Base-by-base conservation (phyloP, 441 rosid species). In the Jatropha podagrica region DNA sequence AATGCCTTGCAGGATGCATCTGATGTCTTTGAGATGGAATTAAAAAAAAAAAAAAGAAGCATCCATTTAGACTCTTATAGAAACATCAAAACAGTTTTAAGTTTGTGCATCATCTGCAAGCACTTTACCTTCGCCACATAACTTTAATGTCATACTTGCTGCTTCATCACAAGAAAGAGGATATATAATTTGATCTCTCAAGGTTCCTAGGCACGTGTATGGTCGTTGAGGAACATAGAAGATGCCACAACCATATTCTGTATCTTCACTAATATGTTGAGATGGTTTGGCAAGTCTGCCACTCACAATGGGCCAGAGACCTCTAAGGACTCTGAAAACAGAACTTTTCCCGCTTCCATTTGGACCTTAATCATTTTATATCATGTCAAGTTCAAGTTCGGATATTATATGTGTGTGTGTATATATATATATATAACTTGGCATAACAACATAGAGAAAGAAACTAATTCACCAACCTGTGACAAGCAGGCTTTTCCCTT, bases 271-370 rank as follows among this genome's bases (percentile, higher is more conserved):
- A 68, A 80, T 81, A 72, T 76, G 78, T 74, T 87, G 90, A n/a
- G 88, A 80, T 76, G 98, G 98, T 84, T 87, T 94, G 52, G 83
- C 67, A 65, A 96, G 93, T 67, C 72, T 86, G 85, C 99, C 98
- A 77, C 95, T 90, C 38, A 81, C 95, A 77, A 88, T 85, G 40
- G 99, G 98, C 99, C 99, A 96, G 69, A 94, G 91, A 83, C 94
- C 97, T 81, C 92, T 84, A 77, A 96, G 98, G 77, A 90, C 97
- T 88, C 99, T 93, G 89, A 96, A 96, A 71, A 96, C 80, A 49
- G 98, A 94, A 80, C 98, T 96, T 79, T 96, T 96, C 55, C 99
- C 99, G 48, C 98, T 93, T 65, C 99, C 99, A 44, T 96, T 96
- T 69, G 99, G 99, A 86, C 99, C 99, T 96, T 83, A 54, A 79